Conservation (phyloP, 352 stramenopile genomes). For the Globisporangium megalacanthum region DNA sequence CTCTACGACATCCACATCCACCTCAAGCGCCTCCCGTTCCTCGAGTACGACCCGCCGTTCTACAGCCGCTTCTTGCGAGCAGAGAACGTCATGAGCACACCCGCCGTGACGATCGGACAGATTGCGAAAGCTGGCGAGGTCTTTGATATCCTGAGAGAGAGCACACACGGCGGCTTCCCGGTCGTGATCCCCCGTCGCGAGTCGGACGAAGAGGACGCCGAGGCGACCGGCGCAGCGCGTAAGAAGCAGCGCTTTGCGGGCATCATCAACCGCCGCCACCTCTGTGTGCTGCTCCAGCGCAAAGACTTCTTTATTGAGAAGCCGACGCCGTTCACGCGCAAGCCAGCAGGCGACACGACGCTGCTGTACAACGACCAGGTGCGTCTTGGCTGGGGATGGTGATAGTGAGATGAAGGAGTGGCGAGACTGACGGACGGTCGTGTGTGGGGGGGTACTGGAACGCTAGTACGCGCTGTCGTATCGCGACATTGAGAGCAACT, state of each 20-base stretch:
- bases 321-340: constrained; percentile 66
- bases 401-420: too few relatives aligned
- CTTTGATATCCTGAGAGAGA: constrained; percentile 88
- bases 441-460: constrained; percentile 8
- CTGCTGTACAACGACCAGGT: too few relatives aligned
- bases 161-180: constrained; percentile 84
- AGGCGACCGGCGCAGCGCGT: too few relatives aligned
- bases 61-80: constrained; percentile 65
- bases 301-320: constrained; percentile 58
- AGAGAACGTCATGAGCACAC: constrained; percentile 94
- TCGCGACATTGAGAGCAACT: constrained; percentile 76
- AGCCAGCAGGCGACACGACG: constrained; percentile 19
- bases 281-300: constrained; percentile 71
- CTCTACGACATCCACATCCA: constrained; percentile 99
- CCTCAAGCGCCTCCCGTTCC: constrained; percentile 78
- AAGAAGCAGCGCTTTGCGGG: constrained; percentile 40
- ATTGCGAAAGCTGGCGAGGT: constrained; percentile 91
- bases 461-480: constrained; percentile 68
- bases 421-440: constrained; percentile 39
- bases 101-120: constrained; percentile 92
- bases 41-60: constrained; percentile 73
- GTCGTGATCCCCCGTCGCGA: too few relatives aligned
- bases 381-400: too few relatives aligned
- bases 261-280: constrained; percentile 75
- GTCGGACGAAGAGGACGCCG: too few relatives aligned